Conservation (phyloP, 1,284 basidiomycete genomes). For the Tilletia setariae region DNA sequence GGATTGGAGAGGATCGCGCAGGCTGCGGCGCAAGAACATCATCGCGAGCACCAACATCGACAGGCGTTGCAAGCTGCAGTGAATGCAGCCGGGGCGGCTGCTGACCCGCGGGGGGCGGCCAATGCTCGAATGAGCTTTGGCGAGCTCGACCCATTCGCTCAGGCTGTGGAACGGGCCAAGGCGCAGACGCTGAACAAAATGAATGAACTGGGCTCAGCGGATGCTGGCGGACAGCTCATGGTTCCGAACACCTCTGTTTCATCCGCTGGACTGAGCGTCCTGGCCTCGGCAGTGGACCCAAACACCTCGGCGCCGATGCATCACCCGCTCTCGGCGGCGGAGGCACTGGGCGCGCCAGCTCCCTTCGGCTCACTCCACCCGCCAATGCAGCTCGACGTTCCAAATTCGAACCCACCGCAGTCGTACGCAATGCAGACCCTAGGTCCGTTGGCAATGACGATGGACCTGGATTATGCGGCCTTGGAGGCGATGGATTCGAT, state of each 20-base stretch:
- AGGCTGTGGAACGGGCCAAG: slow-evolving; percentile 8
- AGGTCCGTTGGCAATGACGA: slow-evolving; percentile 10
- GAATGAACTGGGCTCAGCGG: slow-evolving; percentile 3
- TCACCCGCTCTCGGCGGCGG: neutral
- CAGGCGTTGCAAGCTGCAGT: neutral
- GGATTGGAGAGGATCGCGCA: slow-evolving; percentile 8
- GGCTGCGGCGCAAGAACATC: slow-evolving; percentile 11
- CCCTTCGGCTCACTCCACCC: slow-evolving; percentile 7
- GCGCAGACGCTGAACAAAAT: slow-evolving; percentile 14
- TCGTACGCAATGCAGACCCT: slow-evolving; percentile 10
- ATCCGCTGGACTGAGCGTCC: neutral
- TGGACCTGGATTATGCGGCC: slow-evolving; percentile 11
- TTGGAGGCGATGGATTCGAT: slow-evolving; percentile 15
- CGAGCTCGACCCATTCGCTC: slow-evolving; percentile 7
- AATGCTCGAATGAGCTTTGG: neutral
- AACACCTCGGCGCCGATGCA: neutral
- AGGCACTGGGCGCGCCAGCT: neutral
- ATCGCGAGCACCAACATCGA: slow-evolving; percentile 10
- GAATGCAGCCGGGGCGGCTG: neutral
- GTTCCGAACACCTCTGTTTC: neutral
- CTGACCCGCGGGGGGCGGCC: neutral
- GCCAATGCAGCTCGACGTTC: neutral
- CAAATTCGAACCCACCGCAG: neutral
- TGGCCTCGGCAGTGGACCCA: neutral
- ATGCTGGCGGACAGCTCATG: neutral